Conservation (phyloP, 345 rosid species). For the Capsella bursapastoris region DNA sequence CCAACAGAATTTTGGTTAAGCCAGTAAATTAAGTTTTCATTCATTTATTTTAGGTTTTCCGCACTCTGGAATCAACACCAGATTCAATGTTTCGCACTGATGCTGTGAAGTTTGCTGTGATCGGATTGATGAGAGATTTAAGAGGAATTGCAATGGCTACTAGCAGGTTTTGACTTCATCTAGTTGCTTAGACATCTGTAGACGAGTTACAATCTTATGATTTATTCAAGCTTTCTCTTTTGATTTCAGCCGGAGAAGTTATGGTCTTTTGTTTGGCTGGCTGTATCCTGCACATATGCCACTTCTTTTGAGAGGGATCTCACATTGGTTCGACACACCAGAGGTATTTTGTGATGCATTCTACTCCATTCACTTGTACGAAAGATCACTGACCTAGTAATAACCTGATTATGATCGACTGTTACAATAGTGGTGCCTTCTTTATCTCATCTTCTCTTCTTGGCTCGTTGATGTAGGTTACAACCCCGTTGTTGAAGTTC, state of each 20-base stretch:
- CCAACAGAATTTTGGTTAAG: constrained; percentile 8
- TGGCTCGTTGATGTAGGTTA: constrained; percentile 67
- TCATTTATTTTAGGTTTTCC: constrained; percentile 64
- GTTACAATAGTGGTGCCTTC: constrained; percentile 5
- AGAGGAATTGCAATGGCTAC: constrained; percentile 99
- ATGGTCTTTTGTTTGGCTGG: constrained; percentile 96
- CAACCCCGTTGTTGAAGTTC: constrained; percentile 92
- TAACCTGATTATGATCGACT: constrained; percentile 13
- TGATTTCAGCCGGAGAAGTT: constrained; percentile 85
- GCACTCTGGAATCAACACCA: constrained; percentile 85
- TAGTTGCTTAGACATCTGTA: constrained; percentile 28
- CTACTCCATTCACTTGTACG: constrained; percentile 12
- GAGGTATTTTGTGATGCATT: constrained; percentile 65
- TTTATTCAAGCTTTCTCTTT: constrained; percentile 24
- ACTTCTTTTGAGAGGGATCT: constrained; percentile 85
- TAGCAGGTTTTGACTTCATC: constrained; percentile 60
- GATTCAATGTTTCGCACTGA: constrained; percentile 90
- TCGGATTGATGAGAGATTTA: constrained; percentile 97
- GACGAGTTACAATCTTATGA: constrained; percentile 19
- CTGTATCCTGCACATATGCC: constrained; percentile 96
- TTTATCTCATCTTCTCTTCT: constrained; percentile 30
- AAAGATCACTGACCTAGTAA: constrained; percentile 11
- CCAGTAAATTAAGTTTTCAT: constrained; percentile 25
- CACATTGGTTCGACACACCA: constrained; percentile 96
- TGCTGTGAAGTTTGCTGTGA: constrained; percentile 84